These are phyloP conservation scores for Salix arbutifolia DNA, from an alignment of 345 rosid species.

Conservation along the genomic window DNA sequence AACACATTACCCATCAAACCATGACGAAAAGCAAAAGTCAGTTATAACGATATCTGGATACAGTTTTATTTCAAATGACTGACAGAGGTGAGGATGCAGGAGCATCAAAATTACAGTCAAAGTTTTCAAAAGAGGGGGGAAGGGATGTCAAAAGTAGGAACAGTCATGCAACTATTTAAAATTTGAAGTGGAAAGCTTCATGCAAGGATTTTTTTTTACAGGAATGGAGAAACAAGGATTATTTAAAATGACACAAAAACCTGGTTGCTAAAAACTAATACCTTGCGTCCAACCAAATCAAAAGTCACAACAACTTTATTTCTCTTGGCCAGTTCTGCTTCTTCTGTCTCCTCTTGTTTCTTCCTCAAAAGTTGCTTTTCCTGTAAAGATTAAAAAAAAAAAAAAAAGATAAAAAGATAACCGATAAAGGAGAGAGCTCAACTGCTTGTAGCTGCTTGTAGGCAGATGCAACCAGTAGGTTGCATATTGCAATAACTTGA, in stretches of 20 bases:
- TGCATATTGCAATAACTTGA: conserved; percentile 2
- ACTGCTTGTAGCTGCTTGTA: conserved; percentile 1
- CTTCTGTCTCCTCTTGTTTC: conserved; percentile 74
- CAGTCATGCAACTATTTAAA: background rate
- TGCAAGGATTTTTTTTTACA: too few species aligned
- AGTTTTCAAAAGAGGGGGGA: background rate
- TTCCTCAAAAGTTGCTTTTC: conserved; percentile 80
- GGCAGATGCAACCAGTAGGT: background rate
- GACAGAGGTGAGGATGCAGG: background rate
- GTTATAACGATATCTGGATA: background rate
- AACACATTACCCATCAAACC: background rate
- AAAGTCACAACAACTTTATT: conserved; percentile 81
- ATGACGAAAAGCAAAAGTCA: background rate
- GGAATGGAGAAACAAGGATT: background rate
- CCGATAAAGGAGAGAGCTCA: background rate
- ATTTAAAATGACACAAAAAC: background rate
- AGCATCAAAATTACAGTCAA: background rate
- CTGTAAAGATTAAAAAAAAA: conserved; percentile 26
- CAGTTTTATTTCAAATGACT: background rate
- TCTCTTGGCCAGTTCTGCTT: conserved; percentile 65
- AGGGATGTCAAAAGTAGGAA: background rate
- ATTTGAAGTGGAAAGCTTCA: background rate
- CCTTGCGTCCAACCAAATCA: conserved; percentile 97
- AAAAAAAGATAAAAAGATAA: background rate
- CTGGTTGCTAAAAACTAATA: conserved; percentile 16